A percentile compares a stretch with the other conserved stretches of the same genome.
phyloP scores from a whole-genome alignment of 495 filamentous ascomycete species.

The Xylaria venustula region DNA sequence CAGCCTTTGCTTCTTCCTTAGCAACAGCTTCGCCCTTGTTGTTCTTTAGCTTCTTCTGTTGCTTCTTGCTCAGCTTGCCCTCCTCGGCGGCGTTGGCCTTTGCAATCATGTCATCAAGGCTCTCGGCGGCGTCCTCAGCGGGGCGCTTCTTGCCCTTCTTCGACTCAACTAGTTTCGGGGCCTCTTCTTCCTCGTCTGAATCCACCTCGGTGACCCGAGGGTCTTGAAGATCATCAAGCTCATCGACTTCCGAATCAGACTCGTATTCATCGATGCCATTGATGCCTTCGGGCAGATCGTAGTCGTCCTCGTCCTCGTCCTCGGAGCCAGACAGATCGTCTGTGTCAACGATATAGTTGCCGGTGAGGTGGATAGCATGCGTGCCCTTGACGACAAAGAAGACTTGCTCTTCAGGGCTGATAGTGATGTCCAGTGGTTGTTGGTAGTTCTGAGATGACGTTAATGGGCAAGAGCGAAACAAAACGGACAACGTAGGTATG shows the following conservation, averaged over 20 bases:
- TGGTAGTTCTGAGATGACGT: conserved; percentile 72
- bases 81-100: conserved; percentile 42
- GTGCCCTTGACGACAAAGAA: conserved; percentile 92
- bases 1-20: conserved; percentile 57
- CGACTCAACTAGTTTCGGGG: conserved; percentile 69
- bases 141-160: conserved; percentile 83
- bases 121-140: conserved; percentile 65
- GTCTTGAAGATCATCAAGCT: conserved; percentile 78
- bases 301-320: conserved; percentile 69
- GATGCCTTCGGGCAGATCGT: conserved; percentile 63
- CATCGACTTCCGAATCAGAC: conserved; percentile 71
- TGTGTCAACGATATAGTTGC: conserved; percentile 77
- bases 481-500: background rate
- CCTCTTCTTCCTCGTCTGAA: conserved; percentile 69
- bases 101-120: conserved; percentile 78
- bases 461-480: conserved; percentile 21
- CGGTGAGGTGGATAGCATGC: conserved; percentile 85
- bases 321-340: conserved; percentile 58
- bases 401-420: conserved; percentile 79
- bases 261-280: conserved; percentile 55
- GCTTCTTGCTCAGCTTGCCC: conserved; percentile 86
- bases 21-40: conserved; percentile 82
- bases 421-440: conserved; percentile 88
- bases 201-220: conserved; percentile 83
- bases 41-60: conserved; percentile 98